Evolutionary conservation across 768 basidiomycete genomes (phyloP).

Genomic region (Amanita rubescens): DNA sequence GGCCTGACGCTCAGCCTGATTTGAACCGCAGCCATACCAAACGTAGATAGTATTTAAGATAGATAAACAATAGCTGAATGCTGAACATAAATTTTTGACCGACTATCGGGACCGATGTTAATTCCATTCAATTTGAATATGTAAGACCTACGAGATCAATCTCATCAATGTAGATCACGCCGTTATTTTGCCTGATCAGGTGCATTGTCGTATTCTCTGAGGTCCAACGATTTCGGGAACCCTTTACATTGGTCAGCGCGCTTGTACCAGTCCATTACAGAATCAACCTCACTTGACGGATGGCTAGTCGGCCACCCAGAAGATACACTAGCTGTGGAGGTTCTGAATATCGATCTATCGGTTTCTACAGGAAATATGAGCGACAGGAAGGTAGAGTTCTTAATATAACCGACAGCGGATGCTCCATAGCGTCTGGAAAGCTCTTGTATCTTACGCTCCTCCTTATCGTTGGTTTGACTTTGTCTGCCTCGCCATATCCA

Average conservation of each 20-base stretch:
- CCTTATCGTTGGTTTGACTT: conserved; percentile 45
- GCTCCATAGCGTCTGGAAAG: conserved; percentile 71
- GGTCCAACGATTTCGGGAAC: conserved; percentile 67
- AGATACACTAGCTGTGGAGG: conserved; percentile 52
- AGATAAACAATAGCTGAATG: conserved; percentile 74
- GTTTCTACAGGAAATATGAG: conserved; percentile 21
- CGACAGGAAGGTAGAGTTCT: background rate
- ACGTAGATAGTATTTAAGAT: conserved; percentile 67
- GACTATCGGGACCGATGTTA: conserved; percentile 27
- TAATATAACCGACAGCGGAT: conserved; percentile 37
- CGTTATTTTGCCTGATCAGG: conserved; percentile 44
- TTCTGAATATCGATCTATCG: conserved; percentile 56
- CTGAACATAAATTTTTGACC: conserved; percentile 70
- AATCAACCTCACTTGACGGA: conserved; percentile 53
- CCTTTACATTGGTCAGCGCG: conserved; percentile 32
- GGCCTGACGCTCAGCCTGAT: conserved; percentile 47
- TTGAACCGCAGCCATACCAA: conserved; percentile 76
- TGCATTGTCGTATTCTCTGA: conserved; percentile 82
- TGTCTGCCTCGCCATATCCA: conserved; percentile 73
- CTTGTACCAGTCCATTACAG: background rate
- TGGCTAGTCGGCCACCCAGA: conserved; percentile 66
- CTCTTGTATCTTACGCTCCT: conserved; percentile 61
- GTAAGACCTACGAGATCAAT: conserved; percentile 49
- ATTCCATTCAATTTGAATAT: conserved; percentile 3
- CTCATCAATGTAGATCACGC: conserved; percentile 60